phyloP scores from a whole-genome alignment of 148 eudicot species.

The Bassia scoparia region DNA sequence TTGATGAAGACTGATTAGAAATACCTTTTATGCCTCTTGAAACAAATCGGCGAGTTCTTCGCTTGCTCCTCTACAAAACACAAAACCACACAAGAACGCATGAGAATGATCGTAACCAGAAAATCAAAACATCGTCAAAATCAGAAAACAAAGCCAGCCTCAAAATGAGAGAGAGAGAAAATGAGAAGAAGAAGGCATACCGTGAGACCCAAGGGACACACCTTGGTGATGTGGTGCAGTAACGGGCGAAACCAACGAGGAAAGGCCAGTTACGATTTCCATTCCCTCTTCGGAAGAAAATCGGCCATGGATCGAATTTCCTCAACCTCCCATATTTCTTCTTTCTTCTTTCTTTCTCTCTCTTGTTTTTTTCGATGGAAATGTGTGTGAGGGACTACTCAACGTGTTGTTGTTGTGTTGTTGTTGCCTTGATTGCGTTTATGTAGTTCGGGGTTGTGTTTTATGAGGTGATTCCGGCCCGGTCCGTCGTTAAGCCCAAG shows the following conservation, averaged over 20 bases:
- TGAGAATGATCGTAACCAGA: background rate
- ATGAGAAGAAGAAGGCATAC: constrained; percentile 2
- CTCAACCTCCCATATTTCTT: constrained; percentile 30
- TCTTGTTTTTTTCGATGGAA: background rate
- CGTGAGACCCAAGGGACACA: constrained; percentile 28
- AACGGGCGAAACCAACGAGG: constrained; percentile 9
- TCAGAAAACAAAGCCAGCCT: background rate
- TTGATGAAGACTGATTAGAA: background rate
- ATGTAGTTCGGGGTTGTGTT: background rate
- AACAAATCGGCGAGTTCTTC: constrained; percentile 66
- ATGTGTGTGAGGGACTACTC: background rate
- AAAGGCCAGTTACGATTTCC: constrained; percentile 53
- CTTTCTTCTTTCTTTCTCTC: background rate
- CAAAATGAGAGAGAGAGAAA: background rate
- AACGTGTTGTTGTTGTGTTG: background rate
- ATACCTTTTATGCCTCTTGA: constrained; percentile 73
- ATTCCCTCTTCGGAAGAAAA: constrained; percentile 70
- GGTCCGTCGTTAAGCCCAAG: too few relatives aligned
- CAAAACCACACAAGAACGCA: background rate
- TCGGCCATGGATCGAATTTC: constrained; percentile 71
- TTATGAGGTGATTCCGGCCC: background rate
- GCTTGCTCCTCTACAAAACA: constrained; percentile 68
- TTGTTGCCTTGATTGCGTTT: background rate
- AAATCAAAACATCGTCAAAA: background rate
- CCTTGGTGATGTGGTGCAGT: constrained; percentile 29